Conservation (phyloP, 176 grass and related monocot genomes). For the Musa itinerans region DNA sequence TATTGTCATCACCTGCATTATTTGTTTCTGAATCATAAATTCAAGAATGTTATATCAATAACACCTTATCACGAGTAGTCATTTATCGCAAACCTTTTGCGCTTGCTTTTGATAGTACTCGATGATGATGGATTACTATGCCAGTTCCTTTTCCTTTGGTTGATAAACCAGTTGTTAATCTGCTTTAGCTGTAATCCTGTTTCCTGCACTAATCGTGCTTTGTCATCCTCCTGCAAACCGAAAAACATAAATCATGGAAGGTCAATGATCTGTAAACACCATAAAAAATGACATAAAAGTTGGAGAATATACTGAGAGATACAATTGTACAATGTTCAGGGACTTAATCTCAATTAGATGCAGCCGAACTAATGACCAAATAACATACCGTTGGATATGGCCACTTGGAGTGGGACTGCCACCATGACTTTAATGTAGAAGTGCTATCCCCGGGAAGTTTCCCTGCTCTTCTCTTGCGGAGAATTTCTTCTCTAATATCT, state of each 20-base stretch:
- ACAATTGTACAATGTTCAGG: neutral
- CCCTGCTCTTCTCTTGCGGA: conserved; percentile 83
- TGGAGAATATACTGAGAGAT: neutral
- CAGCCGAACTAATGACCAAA: neutral
- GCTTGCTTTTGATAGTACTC: conserved; percentile 72
- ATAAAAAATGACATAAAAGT: too few species aligned
- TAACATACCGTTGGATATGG: conserved; percentile 83
- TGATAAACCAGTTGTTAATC: conserved; percentile 99
- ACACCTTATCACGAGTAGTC: neutral
- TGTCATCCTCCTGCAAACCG: conserved; percentile 64
- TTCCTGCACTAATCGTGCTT: conserved; percentile 79
- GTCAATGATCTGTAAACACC: too few species aligned
- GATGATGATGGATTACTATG: conserved; percentile 74
- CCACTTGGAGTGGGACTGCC: conserved; percentile 96
- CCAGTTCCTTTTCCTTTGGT: conserved; percentile 98
- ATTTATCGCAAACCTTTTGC: conserved; percentile 51
- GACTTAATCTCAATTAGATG: too few species aligned
- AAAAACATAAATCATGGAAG: neutral
- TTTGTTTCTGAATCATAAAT: neutral
- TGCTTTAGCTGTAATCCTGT: conserved; percentile 93
- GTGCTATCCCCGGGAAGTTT: conserved; percentile 87
- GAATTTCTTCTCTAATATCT: conserved; percentile 95
- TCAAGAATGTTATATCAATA: too few species aligned
- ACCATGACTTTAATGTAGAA: conserved; percentile 82
- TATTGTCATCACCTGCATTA: neutral